Percentiles rank a stretch among this genome's conserved stretches.
These are phyloP conservation scores for Pseudonitzschia multistriata DNA, from an alignment of 108 stramenopile genomes.

Conservation along the genomic window DNA sequence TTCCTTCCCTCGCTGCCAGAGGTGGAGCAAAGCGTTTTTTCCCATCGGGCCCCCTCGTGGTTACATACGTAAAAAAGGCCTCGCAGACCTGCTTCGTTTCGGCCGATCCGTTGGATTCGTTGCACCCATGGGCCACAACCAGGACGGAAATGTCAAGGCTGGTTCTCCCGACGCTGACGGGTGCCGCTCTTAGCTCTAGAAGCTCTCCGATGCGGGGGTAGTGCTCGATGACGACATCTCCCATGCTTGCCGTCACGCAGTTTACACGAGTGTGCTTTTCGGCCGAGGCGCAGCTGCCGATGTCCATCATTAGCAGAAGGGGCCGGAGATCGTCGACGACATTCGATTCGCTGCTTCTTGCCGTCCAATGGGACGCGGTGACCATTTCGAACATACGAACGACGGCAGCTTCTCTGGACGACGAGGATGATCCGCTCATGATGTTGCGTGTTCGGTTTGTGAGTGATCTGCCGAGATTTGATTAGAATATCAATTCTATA, in stretches of 20 bases:
- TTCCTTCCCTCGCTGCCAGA: neutral
- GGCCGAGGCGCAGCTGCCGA: conserved; percentile 26
- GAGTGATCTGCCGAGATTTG: too few relatives aligned
- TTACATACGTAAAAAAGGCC: conserved; percentile 22
- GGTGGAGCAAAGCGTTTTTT: conserved; percentile 22
- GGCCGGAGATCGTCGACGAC: conserved; percentile 6
- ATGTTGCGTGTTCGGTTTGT: neutral
- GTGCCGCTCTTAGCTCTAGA: conserved; percentile 16
- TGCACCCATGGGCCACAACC: conserved; percentile 6
- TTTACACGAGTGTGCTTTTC: conserved; percentile 27
- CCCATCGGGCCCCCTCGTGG: conserved; percentile 19
- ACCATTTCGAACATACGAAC: conserved; percentile 9
- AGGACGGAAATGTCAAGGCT: conserved; percentile 12
- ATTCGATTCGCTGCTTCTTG: neutral
- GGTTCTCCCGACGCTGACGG: conserved; percentile 14
- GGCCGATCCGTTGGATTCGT: neutral
- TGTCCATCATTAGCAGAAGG: conserved; percentile 29
- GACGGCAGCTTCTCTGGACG: neutral
- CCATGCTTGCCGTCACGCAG: conserved; percentile 27
- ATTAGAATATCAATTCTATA: too few relatives aligned
- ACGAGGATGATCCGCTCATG: neutral
- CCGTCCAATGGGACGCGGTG: neutral
- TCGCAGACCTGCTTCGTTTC: conserved; percentile 16
- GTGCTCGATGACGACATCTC: conserved; percentile 28
- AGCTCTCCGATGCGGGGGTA: conserved; percentile 18